Base-by-base conservation (phyloP, 2,329 filamentous ascomycete species). In the Fusarium gaditjirri region DNA sequence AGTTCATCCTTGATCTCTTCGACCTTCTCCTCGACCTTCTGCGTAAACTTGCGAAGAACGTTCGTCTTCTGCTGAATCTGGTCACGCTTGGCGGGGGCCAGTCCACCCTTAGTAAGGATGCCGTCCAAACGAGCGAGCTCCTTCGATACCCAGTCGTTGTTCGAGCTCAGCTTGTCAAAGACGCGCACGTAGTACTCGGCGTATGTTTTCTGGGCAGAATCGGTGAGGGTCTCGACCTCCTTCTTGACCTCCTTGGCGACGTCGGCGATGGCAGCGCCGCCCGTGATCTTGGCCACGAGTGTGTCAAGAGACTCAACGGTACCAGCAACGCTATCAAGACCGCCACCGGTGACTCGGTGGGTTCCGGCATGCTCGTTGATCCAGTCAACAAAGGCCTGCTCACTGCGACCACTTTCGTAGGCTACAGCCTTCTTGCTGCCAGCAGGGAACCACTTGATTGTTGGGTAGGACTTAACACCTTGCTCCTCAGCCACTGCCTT, bases 401-500 rank as follows among this genome's bases (percentile, higher is more conserved):
- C 94, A 54, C 86, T 86, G 74, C 96, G 95, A 70, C 89, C 93
- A 68, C 93, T 92, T 59, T 86, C 84, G 88, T 98, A 99, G 49
- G 86, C 80, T 76, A 91, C 87, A 49, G 90, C 82, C 79, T 92
- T 90, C 72, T 88, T 93, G 79, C 91, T 93, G 76, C 94, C 95
- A 81, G 92, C 93, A 75, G 94, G 89, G 89, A 98, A 99, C 89
- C 92, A 99, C 86, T 97, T 97, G 87, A 99, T 97, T 71, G 96
- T 99, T 54, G 96, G 96, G 88, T 97, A 99, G 39, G 92, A 94
- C 61, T 88, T 88, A 75, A 99, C 90, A 68, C 91, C 94, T 80
- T 96, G 91, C 56, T 91, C 90, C 79, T 90, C 83, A 56, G 94
- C 92, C 54, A 91, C 90, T 47, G 89, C 88, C 85, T 97, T 98